A percentile compares a stretch with the other conserved stretches of the same genome.
phyloP scores from a whole-genome alignment of 1,284 basidiomycete genomes.

The Meira miltonrushii region DNA sequence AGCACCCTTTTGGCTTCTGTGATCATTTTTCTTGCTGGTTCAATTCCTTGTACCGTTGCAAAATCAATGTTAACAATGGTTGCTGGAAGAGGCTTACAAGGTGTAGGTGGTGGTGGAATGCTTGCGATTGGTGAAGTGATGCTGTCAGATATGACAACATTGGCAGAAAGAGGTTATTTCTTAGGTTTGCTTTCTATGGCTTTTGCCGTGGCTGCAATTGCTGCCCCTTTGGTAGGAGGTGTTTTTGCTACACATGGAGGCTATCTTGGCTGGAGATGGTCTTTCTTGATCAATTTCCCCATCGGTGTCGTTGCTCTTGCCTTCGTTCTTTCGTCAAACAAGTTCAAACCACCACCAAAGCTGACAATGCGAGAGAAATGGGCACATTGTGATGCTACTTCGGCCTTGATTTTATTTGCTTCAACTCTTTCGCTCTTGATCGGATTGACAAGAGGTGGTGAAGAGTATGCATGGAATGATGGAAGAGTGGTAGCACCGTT shows the following conservation, averaged over 20 bases:
- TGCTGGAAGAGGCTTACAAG: constrained; percentile 49
- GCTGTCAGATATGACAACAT: constrained; percentile 54
- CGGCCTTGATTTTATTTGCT: constrained; percentile 44
- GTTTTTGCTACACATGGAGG: constrained; percentile 40
- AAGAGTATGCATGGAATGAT: constrained; percentile 49
- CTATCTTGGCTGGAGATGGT: constrained; percentile 4
- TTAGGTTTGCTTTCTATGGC: constrained; percentile 46
- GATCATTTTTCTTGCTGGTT: constrained; percentile 28
- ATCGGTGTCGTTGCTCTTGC: constrained; percentile 8
- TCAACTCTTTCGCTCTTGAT: constrained; percentile 44
- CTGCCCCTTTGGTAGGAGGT: constrained; percentile 55
- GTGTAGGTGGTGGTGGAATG: constrained; percentile 56
- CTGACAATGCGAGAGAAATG: constrained; percentile 49
- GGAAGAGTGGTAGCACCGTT: constrained; percentile 47
- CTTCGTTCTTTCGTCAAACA: constrained; percentile 25
- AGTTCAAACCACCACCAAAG: constrained; percentile 44
- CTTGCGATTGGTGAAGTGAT: constrained; percentile 55
- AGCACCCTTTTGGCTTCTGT: constrained; percentile 22
- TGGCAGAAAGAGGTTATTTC: constrained; percentile 55
- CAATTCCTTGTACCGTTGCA: constrained; percentile 24
- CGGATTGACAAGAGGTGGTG: constrained; percentile 53
- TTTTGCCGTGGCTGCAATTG: constrained; percentile 28
- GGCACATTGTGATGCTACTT: constrained; percentile 51
- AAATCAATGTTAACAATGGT: constrained; percentile 22
- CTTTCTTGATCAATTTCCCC: neutral